Conservation (phyloP, 164 flowering plant species). For the Euptelea pleiosperma region DNA sequence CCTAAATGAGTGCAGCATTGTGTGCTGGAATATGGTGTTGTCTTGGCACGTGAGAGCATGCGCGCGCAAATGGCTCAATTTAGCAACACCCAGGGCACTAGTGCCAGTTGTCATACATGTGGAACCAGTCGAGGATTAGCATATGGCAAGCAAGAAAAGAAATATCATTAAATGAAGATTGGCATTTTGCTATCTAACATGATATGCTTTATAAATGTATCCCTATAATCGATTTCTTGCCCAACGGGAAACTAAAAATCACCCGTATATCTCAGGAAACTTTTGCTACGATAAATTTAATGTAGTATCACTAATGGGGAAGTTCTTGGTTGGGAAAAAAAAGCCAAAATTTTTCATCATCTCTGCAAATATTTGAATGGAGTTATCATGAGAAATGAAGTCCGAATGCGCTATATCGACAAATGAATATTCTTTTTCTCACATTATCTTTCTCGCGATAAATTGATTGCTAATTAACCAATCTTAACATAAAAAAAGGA, state of each 20-base stretch:
- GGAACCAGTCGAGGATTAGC: not conserved
- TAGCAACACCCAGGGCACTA: not conserved
- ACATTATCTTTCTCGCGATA: not conserved
- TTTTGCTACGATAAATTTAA: not conserved
- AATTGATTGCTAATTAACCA: not conserved
- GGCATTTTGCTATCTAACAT: not conserved
- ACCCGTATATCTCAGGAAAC: not conserved
- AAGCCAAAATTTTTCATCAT: too few species aligned
- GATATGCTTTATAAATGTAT: not conserved
- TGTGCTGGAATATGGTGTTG: not conserved
- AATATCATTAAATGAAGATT: not conserved
- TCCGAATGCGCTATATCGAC: not conserved
- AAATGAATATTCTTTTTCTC: not conserved
- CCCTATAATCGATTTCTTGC: conserved; percentile 2
- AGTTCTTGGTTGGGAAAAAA: not conserved
- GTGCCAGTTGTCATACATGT: not conserved
- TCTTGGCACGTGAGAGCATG: not conserved
- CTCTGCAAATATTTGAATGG: not conserved
- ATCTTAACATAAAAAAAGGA: not conserved
- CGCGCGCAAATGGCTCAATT: not conserved
- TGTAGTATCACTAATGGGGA: not conserved
- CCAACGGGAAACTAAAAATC: not conserved
- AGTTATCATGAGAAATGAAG: not conserved
- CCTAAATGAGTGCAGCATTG: not conserved
- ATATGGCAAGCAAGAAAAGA: not conserved